These are phyloP conservation scores for Arabidopsis thaliana DNA, from an alignment of 345 rosid species.

Conservation along the genomic window TAIR10.1 NC_003076.8:3157001-3157500, in stretches of 20 bases:
- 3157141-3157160: conserved; percentile 11
- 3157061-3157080: conserved; percentile 16
- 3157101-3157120: not conserved
- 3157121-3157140: conserved; percentile 5
- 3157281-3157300: conserved; percentile 6
- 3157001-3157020: not conserved
- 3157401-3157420: not conserved
- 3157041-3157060: conserved; percentile 14
- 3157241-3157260: conserved; percentile 21
- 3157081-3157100: conserved; percentile 37
- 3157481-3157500: no score
- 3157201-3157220: conserved; percentile 27
- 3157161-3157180: conserved; percentile 33
- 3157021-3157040: not conserved
- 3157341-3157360: not conserved
- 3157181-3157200: conserved; percentile 35
- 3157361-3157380: not conserved
- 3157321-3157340: not conserved
- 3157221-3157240: conserved; percentile 29
- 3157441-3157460: not conserved
- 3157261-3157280: conserved; percentile 24
- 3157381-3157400: not conserved
- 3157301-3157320: conserved; percentile 10
- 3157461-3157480: not conserved
- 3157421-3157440: not conserved